Base-by-base conservation (phyloP, 164 flowering plant species). In the Magnolia officinalis region DNA sequence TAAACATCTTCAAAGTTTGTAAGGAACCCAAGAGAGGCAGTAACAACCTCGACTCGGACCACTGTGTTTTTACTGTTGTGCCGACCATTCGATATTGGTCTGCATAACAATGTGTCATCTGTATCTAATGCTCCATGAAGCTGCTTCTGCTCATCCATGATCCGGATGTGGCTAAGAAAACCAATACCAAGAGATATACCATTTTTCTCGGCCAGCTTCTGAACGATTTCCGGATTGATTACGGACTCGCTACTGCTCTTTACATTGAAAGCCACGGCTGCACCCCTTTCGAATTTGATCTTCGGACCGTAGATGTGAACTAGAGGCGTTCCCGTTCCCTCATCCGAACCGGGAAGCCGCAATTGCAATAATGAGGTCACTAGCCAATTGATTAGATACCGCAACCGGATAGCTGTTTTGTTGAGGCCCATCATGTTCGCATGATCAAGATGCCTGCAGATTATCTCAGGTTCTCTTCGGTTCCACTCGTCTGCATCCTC, bases 221-320 rank as follows among this genome's bases (percentile, higher is more conserved):
- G 93, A 24, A 93, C 93, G n/a, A 88, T 63, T 55, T 81, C 84
- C 0, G 98, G 98, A 66, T 85, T 72, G 31, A 91, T 80, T 75
- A 86, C 76, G 2, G 83, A 85, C n/a, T 88, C 85, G 50, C 76
- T 85, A 80, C 87, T 81, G 75, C 86, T 86, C 51, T 86, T 84
- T 20, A 93, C 80, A 73, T 92, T 93, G 80, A 93, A 93, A 67
- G 96, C 95, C 71, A 91, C 84, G 0, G 92, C 84, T 18, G 91
- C 87, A 74, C 93, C 96, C 73, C 96, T 81, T 76, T 89, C 89
- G 71, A 84, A 89, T 69, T 82, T 86, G 37, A 90, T 84, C 77
- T 90, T 90, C 1, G 98, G 96, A 23, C 98, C 98, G 71, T 92
- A 93, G 37, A 93, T 93, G 80, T 80, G 83, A 31, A 93, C 86